Evolutionary conservation across 225 moss, liverwort and hornwort genomes (phyloP).

Genomic region (Rhytidiadelphus loreus): DNA sequence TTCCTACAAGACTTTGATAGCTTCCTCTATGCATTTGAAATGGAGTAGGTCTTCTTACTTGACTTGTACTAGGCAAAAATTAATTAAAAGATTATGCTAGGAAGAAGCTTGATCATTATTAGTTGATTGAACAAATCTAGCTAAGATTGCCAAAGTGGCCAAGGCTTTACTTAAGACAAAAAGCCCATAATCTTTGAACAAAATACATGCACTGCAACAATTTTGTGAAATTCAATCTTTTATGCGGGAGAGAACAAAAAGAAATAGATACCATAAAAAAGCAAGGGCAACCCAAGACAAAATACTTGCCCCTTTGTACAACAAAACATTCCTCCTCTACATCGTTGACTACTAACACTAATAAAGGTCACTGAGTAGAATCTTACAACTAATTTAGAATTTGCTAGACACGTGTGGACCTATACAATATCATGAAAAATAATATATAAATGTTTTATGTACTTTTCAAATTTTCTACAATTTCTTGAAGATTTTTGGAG

Average conservation of each 20-base stretch:
- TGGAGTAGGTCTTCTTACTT: constrained; percentile 61
- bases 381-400: neutral
- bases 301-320: constrained; percentile 73
- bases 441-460: neutral
- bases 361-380: neutral
- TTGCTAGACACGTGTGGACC: rapidly evolving
- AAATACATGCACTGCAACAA: neutral
- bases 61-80: constrained; percentile 30
- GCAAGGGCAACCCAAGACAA: constrained; percentile 71
- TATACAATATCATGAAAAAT: neutral
- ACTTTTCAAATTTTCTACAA: neutral
- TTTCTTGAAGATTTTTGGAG: neutral
- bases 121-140: neutral
- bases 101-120: neutral
- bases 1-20: constrained; percentile 66
- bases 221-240: neutral
- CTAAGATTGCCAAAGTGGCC: neutral
- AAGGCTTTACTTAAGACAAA: neutral
- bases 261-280: constrained; percentile 41
- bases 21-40: constrained; percentile 54
- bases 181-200: neutral
- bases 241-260: neutral
- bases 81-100: neutral
- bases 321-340: constrained; percentile 68
- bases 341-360: constrained; percentile 54